Conservation (phyloP, 495 filamentous ascomycete species). For the Choiromyces venosus region DNA sequence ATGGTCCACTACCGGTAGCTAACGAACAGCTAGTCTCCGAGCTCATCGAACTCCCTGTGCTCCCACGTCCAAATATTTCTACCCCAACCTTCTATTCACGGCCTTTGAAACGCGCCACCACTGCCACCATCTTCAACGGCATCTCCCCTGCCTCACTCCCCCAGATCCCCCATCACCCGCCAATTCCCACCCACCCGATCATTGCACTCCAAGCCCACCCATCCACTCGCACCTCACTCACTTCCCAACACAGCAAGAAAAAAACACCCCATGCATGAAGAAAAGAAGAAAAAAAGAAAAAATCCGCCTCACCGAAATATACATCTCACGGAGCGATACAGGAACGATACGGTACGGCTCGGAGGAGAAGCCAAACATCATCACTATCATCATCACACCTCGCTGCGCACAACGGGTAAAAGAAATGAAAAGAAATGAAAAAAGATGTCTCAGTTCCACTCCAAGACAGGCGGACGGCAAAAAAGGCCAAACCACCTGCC, state of each 20-base stretch:
- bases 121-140: background rate
- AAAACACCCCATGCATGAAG: background rate
- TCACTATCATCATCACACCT: background rate
- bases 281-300: slow-evolving; percentile 6
- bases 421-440: too few relatives aligned
- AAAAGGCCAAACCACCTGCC: too few relatives aligned
- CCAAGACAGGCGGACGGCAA: background rate
- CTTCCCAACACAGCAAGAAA: background rate
- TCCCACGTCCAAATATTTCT: background rate
- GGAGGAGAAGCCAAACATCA: background rate
- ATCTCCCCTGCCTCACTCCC: too few relatives aligned
- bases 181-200: background rate
- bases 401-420: background rate
- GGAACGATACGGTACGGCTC: background rate
- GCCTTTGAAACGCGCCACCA: background rate
- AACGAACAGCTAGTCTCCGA: background rate
- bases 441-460: background rate
- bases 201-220: background rate
- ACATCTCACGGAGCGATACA: background rate
- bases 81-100: background rate
- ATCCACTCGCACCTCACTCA: too few relatives aligned
- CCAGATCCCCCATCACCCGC: background rate
- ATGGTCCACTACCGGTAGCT: too few relatives aligned
- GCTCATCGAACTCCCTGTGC: background rate
- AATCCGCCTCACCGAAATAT: slow-evolving; percentile 20